These are phyloP conservation scores for Ophiosphaerella herpotricha DNA, from an alignment of 2,329 filamentous ascomycete genomes.

Conservation along the genomic window DNA sequence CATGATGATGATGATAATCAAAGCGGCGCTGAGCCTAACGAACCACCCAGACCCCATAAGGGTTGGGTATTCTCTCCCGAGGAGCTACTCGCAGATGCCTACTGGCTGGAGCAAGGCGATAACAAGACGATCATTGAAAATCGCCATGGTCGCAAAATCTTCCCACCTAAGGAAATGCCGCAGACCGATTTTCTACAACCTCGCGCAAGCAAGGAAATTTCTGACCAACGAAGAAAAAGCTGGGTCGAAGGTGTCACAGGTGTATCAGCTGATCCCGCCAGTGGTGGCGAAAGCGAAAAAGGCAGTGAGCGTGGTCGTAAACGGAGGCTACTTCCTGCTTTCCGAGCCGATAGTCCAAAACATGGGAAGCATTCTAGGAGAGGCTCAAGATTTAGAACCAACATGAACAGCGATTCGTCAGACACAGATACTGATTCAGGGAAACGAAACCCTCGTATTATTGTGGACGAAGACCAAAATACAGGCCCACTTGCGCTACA, in stretches of 20 bases:
- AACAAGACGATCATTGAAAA: constrained; percentile 85
- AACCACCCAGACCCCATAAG: constrained; percentile 72
- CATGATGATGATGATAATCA: constrained; percentile 29
- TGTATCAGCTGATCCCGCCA: constrained; percentile 29
- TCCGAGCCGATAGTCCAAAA: constrained; percentile 40
- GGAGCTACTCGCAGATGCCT: constrained; percentile 85
- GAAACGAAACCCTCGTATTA: constrained; percentile 55
- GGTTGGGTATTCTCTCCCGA: constrained; percentile 85
- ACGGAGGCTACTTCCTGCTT: constrained; percentile 35
- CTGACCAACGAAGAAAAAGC: constrained; percentile 39
- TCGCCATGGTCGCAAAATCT: constrained; percentile 74
- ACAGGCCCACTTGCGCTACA: constrained; percentile 53
- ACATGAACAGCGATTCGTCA: constrained; percentile 38
- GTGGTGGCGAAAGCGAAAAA: constrained; percentile 44
- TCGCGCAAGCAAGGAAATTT: constrained; percentile 41
- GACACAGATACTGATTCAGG: constrained; percentile 56
- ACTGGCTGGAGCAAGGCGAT: constrained; percentile 83
- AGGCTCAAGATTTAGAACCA: constrained; percentile 31
- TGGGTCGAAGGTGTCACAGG: constrained; percentile 39
- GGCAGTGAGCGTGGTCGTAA: constrained; percentile 46
- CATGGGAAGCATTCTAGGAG: constrained; percentile 37
- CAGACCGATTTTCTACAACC: constrained; percentile 34
- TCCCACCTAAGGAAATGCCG: constrained; percentile 44
- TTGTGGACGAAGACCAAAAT: constrained; percentile 49
- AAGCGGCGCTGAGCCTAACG: constrained; percentile 46